Evolutionary conservation across 345 rosid genomes (phyloP).

Genomic region (Microthlaspi erraticum): DNA sequence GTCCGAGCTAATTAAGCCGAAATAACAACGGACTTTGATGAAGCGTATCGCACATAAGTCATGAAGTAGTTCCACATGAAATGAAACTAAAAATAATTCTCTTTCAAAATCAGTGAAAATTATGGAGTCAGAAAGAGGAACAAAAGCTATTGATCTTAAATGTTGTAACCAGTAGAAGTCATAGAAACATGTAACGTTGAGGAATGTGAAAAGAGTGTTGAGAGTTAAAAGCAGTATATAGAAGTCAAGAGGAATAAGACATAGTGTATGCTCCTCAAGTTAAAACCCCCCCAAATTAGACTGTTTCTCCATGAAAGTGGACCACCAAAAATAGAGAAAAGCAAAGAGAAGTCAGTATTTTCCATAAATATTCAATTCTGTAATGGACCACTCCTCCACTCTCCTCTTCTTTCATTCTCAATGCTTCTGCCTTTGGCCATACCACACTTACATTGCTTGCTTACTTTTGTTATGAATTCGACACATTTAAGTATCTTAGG

Average conservation of each 20-base stretch:
- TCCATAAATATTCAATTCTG: conserved; percentile 15
- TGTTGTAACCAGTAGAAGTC: not conserved
- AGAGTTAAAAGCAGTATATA: not conserved
- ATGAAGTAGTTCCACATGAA: conserved; percentile 10
- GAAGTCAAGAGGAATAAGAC: conserved; percentile 36
- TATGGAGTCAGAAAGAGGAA: not conserved
- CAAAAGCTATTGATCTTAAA: conserved; percentile 4
- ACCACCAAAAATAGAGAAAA: conserved; percentile 38
- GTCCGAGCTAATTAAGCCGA: conserved; percentile 10
- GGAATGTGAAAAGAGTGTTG: conserved; percentile 23
- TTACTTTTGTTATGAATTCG: conserved; percentile 40
- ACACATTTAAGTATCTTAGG: conserved; percentile 35
- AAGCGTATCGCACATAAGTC: not conserved
- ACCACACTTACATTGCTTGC: conserved; percentile 41
- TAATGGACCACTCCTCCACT: conserved; percentile 48
- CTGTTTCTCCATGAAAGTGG: conserved; percentile 37
- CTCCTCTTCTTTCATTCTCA: conserved; percentile 43
- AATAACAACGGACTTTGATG: conserved; percentile 4
- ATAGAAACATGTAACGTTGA: conserved; percentile 9
- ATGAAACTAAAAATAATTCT: not conserved
- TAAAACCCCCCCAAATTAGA: conserved; percentile 12
- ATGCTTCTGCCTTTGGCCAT: conserved; percentile 40
- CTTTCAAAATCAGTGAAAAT: not conserved
- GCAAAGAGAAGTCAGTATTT: conserved; percentile 18
- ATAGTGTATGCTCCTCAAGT: conserved; percentile 19